Evolutionary conservation across 2,329 filamentous ascomycete species (phyloP).

Genomic region (Pseudogymnoascus sp.): DNA sequence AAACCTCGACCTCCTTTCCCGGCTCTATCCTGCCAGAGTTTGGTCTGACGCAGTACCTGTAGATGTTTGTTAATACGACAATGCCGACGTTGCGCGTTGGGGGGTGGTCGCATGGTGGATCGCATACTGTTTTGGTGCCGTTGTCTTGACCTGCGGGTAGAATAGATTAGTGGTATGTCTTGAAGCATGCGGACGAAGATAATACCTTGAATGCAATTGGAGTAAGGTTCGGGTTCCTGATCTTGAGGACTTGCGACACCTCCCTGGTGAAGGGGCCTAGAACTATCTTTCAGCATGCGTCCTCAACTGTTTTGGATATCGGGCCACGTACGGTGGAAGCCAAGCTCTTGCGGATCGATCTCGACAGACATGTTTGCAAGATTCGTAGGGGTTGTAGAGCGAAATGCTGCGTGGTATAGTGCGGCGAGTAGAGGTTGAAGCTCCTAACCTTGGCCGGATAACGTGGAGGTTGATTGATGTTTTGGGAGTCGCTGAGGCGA

Average conservation of each 20-base stretch:
- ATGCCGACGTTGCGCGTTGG: conserved; percentile 14
- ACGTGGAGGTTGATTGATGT: conserved; percentile 4
- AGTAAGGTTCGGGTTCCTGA: conserved; percentile 55
- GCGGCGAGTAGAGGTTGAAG: conserved; percentile 8
- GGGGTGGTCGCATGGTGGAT: conserved; percentile 17
- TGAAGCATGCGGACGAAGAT: conserved; percentile 8
- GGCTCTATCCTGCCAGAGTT: conserved; percentile 95
- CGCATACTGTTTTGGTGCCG: conserved; percentile 92
- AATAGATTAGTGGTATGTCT: conserved; percentile 24
- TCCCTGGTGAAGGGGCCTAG: conserved; percentile 61
- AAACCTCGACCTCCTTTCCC: conserved; percentile 82
- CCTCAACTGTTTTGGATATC: conserved; percentile 11
- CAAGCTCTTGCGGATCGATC: conserved; percentile 83
- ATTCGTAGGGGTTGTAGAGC: not conserved
- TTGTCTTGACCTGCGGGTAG: conserved; percentile 80
- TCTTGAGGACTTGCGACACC: conserved; percentile 56
- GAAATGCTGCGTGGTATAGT: not conserved
- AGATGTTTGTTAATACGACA: conserved; percentile 24
- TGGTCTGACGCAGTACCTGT: conserved; percentile 91
- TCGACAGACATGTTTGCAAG: conserved; percentile 48
- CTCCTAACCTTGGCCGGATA: conserved; percentile 3
- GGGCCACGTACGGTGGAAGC: conserved; percentile 72
- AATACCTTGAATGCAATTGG: conserved; percentile 66
- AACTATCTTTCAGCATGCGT: conserved; percentile 23
- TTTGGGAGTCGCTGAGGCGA: conserved; percentile 4